Evolutionary conservation across 179 eudicot genomes (phyloP), one percentile per base, ranked within the genome.

Genomic region (Beta macrorhiza): DNA sequence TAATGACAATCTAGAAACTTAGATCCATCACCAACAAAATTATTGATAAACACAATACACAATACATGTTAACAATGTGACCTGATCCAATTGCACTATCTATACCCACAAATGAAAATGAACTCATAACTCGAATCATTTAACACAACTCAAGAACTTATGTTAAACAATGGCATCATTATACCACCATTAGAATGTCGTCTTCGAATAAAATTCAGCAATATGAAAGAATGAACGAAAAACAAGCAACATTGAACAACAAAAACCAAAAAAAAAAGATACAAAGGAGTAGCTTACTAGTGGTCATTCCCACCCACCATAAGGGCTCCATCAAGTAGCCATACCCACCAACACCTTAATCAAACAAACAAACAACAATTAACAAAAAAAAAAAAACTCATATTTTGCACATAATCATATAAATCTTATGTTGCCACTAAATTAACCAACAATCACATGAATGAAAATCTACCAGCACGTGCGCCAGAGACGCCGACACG

Each of bases 261-360:
- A 62, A 16, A 83, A 67, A 44, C 37, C 14, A 25, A 57, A 78
- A 67, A 7, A 15, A 55, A 16, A 29, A 9, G 32, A 9, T 7
- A 9, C 53, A 70, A 82, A 86, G 37, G 59, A 42, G 25, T 20
- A 51, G 75, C 98, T 93, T 90, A 94, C 98, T 94, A 76, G 96
- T 91, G 61, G 87, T 64, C 96, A 94, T 93, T 84, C 97, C 97
- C 73, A 94, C 88, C 98, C 98, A 94, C 98, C 98, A 94, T 80
- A 94, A 93, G 51, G 98, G 98, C 85, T 94, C 90, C 68, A 78
- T 81, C 89, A 94, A 85, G 84, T 94, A 94, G 68, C 97, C 94
- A 88, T 93, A 90, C 76, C 98, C 98, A 81, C 98, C 98, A 65
- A 90, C 89, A 84, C 94, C 98, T 94, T 84, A 83, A 78, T 55